phyloP scores from a whole-genome alignment of 352 stramenopile species.

The Phytophthora macrochlamydospora region DNA sequence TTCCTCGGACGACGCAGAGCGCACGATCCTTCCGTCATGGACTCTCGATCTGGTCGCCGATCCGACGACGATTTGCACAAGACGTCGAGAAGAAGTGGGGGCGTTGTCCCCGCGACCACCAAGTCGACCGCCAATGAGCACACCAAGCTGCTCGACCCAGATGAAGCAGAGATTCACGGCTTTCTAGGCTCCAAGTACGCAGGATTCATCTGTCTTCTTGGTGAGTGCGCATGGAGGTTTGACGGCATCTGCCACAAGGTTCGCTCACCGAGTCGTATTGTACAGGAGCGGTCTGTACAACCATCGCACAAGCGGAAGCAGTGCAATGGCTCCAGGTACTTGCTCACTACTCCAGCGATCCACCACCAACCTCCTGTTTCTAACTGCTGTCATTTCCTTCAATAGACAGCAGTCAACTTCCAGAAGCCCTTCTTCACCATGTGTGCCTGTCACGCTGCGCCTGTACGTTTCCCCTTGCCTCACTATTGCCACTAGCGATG shows the following conservation, averaged over 20 bases:
- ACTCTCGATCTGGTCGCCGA: constrained; percentile 10
- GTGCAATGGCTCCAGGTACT: constrained; percentile 35
- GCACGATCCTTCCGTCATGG: constrained; percentile 1
- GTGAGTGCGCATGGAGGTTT: constrained; percentile 1
- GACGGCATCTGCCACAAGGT: neutral
- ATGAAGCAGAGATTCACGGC: constrained; percentile 12
- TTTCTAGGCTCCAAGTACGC: constrained; percentile 30
- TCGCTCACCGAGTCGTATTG: neutral
- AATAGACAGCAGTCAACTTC: constrained; percentile 23
- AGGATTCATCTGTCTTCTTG: constrained; percentile 20
- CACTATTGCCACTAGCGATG: neutral
- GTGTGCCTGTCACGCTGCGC: constrained; percentile 49
- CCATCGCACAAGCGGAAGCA: constrained; percentile 34
- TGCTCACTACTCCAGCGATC: neutral
- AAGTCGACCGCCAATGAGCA: constrained; percentile 15
- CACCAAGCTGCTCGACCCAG: constrained; percentile 25
- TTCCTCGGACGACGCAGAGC: constrained; percentile 5
- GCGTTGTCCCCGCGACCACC: constrained; percentile 24
- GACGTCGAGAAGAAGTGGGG: constrained; percentile 15
- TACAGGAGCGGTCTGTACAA: constrained; percentile 33
- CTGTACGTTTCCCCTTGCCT: constrained; percentile 18
- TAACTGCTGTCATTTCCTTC: neutral
- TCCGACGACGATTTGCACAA: constrained; percentile 19
- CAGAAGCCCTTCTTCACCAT: constrained; percentile 61
- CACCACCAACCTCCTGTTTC: neutral